These are phyloP conservation scores for Fusarium nodosum DNA, from an alignment of 2,329 filamentous ascomycete species.

Conservation along the genomic window DNA sequence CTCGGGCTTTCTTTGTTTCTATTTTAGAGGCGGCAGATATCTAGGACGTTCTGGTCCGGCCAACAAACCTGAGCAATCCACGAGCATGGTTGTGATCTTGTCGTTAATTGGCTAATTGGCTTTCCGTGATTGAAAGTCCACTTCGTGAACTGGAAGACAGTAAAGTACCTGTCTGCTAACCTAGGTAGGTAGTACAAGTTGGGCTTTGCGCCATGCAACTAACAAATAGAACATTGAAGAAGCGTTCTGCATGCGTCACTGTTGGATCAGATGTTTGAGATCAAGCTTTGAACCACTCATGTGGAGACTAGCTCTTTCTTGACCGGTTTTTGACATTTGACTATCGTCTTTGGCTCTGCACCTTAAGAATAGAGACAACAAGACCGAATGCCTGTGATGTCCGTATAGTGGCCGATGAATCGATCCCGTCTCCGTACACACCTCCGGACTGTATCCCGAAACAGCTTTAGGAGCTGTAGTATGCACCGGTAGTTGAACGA, in stretches of 20 bases:
- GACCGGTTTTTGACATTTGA: constrained; percentile 4
- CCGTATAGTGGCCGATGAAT: constrained; percentile 34
- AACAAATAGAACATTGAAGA: constrained; percentile 11
- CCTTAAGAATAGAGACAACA: neutral
- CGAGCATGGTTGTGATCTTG: constrained; percentile 41
- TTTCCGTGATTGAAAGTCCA: constrained; percentile 32
- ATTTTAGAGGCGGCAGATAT: constrained; percentile 13
- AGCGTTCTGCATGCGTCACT: constrained; percentile 38
- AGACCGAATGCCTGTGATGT: constrained; percentile 1
- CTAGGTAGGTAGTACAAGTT: constrained; percentile 11
- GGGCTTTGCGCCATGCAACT: constrained; percentile 4
- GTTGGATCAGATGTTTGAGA: constrained; percentile 22
- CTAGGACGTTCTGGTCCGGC: constrained; percentile 43
- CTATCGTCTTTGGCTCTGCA: constrained; percentile 1
- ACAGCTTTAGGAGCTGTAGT: constrained; percentile 23
- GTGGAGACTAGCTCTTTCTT: constrained; percentile 14
- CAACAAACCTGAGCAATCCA: constrained; percentile 38
- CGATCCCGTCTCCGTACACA: constrained; percentile 38
- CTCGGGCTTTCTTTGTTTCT: constrained; percentile 14
- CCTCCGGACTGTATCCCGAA: constrained; percentile 41
- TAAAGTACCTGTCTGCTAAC: constrained; percentile 11
- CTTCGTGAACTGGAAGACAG: constrained; percentile 18
- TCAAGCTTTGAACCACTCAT: constrained; percentile 20
- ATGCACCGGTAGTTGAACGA: constrained; percentile 24
- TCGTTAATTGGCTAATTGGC: constrained; percentile 35